Evolutionary conservation across 352 stramenopile species (phyloP).

Genomic region (Blastocystis sp.): DNA sequence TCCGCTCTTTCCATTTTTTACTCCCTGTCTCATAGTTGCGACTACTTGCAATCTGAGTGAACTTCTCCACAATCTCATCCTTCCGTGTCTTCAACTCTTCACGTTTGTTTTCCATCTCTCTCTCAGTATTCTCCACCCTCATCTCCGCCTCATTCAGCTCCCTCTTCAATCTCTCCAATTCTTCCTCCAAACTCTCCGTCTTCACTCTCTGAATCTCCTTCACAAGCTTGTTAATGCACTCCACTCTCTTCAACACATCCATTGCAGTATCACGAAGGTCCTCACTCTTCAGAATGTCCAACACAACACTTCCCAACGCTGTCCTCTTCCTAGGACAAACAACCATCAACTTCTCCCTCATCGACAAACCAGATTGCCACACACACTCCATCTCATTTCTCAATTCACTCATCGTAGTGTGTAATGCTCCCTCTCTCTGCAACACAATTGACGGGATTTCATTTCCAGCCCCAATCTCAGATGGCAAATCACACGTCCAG

Average conservation of each 20-base stretch:
- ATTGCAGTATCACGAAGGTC: background rate
- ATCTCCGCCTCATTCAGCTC: too few species aligned
- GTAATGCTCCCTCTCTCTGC: background rate
- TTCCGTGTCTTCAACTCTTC: background rate
- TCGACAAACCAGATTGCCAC: background rate
- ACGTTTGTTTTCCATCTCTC: background rate
- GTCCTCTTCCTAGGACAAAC: background rate
- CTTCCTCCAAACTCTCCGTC: background rate
- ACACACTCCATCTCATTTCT: background rate
- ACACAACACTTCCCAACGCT: background rate
- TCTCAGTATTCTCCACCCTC: background rate
- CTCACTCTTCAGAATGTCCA: background rate
- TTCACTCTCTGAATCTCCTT: background rate
- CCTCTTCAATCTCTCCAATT: too few species aligned
- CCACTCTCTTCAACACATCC: background rate
- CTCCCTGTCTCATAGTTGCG: background rate
- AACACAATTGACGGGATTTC: background rate
- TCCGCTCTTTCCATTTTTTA: background rate
- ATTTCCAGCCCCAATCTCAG: background rate
- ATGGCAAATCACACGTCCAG: conserved; percentile 16
- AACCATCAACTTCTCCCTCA: background rate
- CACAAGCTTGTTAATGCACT: background rate
- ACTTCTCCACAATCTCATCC: background rate
- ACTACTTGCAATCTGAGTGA: background rate
- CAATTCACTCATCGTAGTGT: background rate